These are phyloP conservation scores for Tetrapyrgos nigripes DNA, from an alignment of 1,284 basidiomycete species.

Conservation along the genomic window DNA sequence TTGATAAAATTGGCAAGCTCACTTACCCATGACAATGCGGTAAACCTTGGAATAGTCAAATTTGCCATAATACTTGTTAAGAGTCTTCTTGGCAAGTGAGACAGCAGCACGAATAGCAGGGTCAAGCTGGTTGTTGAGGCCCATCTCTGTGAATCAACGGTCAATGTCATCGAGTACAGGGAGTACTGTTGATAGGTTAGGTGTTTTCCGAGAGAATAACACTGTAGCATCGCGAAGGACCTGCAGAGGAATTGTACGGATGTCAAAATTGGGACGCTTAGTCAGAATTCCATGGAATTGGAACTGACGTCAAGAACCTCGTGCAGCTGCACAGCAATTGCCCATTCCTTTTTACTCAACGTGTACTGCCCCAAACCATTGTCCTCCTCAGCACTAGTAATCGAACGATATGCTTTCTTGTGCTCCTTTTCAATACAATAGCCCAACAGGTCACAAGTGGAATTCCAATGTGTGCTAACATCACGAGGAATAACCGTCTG, in stretches of 20 bases:
- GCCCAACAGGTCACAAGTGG: slow-evolving; percentile 18
- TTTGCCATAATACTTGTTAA: slow-evolving; percentile 34
- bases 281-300: slow-evolving; percentile 19
- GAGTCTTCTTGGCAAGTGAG: slow-evolving; percentile 23
- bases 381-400: slow-evolving; percentile 11
- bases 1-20: too few relatives aligned
- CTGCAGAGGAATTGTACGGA: slow-evolving; percentile 5
- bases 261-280: not conserved
- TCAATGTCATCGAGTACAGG: slow-evolving; percentile 35
- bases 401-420: slow-evolving; percentile 8
- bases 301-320: slow-evolving; percentile 14
- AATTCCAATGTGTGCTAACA: slow-evolving; percentile 29
- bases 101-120: slow-evolving; percentile 26
- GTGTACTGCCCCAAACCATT: slow-evolving; percentile 16
- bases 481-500: slow-evolving; percentile 18
- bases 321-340: not conserved
- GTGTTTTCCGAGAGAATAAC: slow-evolving; percentile 26
- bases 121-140: slow-evolving; percentile 1
- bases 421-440: slow-evolving; percentile 21
- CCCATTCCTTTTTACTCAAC: slow-evolving; percentile 23
- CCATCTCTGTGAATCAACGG: not conserved
- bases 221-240: slow-evolving; percentile 27
- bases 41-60: slow-evolving; percentile 31
- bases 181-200: slow-evolving; percentile 32
- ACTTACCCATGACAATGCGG: slow-evolving; percentile 29